A percentile compares a stretch with the other conserved stretches of the same genome.
Conservation (phyloP, 352 stramenopile species). For the Saprolegnia diclina region DNA sequence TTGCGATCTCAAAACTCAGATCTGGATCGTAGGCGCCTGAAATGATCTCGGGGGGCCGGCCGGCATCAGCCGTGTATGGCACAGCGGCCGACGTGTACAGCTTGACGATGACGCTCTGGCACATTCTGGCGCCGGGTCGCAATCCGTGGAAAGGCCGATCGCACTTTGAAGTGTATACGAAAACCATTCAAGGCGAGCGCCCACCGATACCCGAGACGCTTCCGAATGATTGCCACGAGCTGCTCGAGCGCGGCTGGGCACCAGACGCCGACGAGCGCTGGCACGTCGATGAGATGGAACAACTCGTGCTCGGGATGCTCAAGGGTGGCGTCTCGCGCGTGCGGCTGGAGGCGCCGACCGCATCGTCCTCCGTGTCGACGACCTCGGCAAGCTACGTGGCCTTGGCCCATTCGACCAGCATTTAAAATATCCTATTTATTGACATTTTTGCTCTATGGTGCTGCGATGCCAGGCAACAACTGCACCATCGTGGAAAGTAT, state of each 20-base stretch:
- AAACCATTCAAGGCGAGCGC: slow-evolving; percentile 62
- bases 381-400: background rate
- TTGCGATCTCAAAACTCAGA: background rate
- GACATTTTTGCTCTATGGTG: too few species aligned
- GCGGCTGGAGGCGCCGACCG: background rate
- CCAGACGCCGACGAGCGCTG: slow-evolving; percentile 67
- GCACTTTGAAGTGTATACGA: slow-evolving; percentile 76
- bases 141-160: slow-evolving; percentile 70
- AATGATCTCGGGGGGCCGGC: slow-evolving; percentile 70
- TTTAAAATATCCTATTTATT: background rate
- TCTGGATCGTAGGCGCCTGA: slow-evolving; percentile 12
- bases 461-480: too few species aligned
- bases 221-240: slow-evolving; percentile 58
- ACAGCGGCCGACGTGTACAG: slow-evolving; percentile 80
- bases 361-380: background rate
- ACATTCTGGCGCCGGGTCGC: slow-evolving; percentile 74
- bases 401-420: background rate
- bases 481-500: too few species aligned
- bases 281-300: slow-evolving; percentile 66
- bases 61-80: slow-evolving; percentile 48
- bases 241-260: slow-evolving; percentile 66
- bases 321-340: too few species aligned
- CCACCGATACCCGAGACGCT: slow-evolving; percentile 58
- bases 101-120: slow-evolving; percentile 82
- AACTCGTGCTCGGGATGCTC: slow-evolving; percentile 48